These are phyloP conservation scores for Candida boleticola DNA, from an alignment of 805 yeast species.

Conservation along the genomic window DNA sequence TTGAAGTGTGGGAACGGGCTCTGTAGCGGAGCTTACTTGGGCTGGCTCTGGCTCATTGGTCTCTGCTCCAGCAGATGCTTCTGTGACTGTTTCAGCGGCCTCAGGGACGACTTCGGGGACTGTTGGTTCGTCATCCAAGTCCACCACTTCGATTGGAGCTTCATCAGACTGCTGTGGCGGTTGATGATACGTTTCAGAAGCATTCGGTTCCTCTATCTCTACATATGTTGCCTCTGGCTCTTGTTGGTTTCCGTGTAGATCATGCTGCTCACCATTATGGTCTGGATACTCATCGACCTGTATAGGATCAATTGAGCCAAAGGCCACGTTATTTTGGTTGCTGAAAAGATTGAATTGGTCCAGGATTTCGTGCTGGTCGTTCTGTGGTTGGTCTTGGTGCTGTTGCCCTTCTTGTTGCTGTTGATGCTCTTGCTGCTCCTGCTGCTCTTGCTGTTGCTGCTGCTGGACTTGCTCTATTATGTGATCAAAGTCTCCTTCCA, in stretches of 20 bases:
- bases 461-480: not conserved
- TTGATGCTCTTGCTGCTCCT: not conserved
- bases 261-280: not conserved
- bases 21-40: not conserved
- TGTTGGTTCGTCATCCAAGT: constrained; percentile 10
- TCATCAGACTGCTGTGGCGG: not conserved
- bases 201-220: constrained; percentile 5
- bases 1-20: not conserved
- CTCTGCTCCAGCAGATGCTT: not conserved
- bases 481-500: not conserved
- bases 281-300: no score
- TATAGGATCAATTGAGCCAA: not conserved
- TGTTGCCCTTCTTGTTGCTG: constrained; percentile 1
- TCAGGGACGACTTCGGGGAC: constrained; percentile 1
- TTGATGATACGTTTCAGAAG: constrained; percentile 4
- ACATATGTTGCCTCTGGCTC: constrained; percentile 4
- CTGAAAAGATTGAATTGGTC: not conserved
- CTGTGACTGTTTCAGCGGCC: constrained; percentile 3
- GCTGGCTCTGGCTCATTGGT: not conserved
- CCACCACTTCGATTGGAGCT: constrained; percentile 3
- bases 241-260: constrained; percentile 5
- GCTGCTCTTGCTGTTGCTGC: not conserved
- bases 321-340: not conserved
- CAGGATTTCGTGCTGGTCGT: not conserved
- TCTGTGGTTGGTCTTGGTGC: not conserved